A percentile compares a stretch with the other conserved stretches of the same genome.
Evolutionary conservation across 495 filamentous ascomycete genomes (phyloP).

Genomic region (Aeminium ludgeri): DNA sequence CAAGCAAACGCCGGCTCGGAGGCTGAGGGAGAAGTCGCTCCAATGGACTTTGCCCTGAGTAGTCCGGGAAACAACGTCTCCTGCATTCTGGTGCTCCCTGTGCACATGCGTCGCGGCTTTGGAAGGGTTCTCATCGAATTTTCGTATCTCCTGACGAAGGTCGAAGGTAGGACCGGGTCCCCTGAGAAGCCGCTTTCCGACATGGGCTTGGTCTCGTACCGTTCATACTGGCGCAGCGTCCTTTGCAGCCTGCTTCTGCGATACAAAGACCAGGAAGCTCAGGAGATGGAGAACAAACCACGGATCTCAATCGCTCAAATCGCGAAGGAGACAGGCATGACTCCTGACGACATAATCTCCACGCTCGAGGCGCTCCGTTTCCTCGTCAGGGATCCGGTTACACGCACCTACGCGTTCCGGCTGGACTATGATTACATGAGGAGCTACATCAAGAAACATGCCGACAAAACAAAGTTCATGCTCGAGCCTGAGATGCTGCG

Average conservation of each 20-base stretch:
- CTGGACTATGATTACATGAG: constrained; percentile 67
- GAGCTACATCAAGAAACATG: constrained; percentile 72
- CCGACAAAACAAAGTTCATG: constrained; percentile 68
- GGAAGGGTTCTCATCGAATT: constrained; percentile 95
- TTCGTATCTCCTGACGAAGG: constrained; percentile 84
- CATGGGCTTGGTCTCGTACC: constrained; percentile 91
- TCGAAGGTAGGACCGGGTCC: constrained; percentile 86
- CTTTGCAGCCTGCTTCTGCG: constrained; percentile 59
- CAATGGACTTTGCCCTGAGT: constrained; percentile 5
- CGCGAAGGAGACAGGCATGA: constrained; percentile 85
- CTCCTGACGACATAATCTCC: constrained; percentile 87
- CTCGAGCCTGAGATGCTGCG: constrained; percentile 67
- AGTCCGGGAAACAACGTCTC: constrained; percentile 65
- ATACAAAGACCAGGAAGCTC: constrained; percentile 5
- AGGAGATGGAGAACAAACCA: constrained; percentile 34
- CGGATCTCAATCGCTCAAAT: constrained; percentile 55
- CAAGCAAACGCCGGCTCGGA: constrained; percentile 24
- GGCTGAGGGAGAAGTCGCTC: background rate
- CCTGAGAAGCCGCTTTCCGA: constrained; percentile 96
- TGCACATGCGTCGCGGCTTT: constrained; percentile 92
- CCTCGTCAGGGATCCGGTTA: constrained; percentile 75
- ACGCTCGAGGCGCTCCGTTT: constrained; percentile 78
- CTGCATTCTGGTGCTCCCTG: constrained; percentile 88
- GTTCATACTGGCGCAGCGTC: constrained; percentile 87
- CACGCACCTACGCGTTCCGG: constrained; percentile 72